Evolutionary conservation across 192 early-diverging fungal species (phyloP), one percentile per base, ranked within the genome.

Genomic region (Powellomyces hirtus): DNA sequence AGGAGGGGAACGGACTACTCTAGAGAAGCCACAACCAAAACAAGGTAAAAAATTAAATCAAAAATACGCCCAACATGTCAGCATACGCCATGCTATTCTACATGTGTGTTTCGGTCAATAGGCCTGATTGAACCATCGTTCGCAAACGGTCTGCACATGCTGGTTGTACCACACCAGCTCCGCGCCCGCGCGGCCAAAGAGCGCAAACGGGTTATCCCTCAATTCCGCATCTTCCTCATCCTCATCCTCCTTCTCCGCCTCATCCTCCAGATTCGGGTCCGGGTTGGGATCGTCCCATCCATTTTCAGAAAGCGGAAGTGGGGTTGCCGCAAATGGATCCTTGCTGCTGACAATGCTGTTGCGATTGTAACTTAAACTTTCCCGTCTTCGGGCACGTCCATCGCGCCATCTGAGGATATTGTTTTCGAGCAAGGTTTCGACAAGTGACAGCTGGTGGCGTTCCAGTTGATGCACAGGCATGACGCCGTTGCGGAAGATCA

Each of bases 401-500:
- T 56, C 53, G 6, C 77, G 61, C 78, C 78, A 79, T 44, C 71
- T 24, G 40, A 79, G 66, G 29, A 77, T 71, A 52, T 79, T 79
- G 44, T 49, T 44, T 30, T 56, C 53, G 13, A 79, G 64, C n/a
- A 79, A 62, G 18, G 24, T 45, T 36, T 73, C 72, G 20, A 71
- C 69, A 38, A 79, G 63, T 1, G 34, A 13, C 45, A 73, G 57
- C 29, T 61, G 67, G 33, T 24, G 29, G 1, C 36, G 40, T 27
- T 71, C 68, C 7, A 79, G 59, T 13, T 58, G 62, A 35, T 67
- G 33, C 20, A 77, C 68, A 24, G 58, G 44, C 10, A 79, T 62
- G 29, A 59, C 45, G 38, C 78, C 78, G 44, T 62, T 64, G 16
- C 64, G 60, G 73, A 79, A 68, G 10, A 71, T 77, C 71, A 77